phyloP scores from a whole-genome alignment of 2,329 filamentous ascomycete genomes.

The Aspergillus persii region DNA sequence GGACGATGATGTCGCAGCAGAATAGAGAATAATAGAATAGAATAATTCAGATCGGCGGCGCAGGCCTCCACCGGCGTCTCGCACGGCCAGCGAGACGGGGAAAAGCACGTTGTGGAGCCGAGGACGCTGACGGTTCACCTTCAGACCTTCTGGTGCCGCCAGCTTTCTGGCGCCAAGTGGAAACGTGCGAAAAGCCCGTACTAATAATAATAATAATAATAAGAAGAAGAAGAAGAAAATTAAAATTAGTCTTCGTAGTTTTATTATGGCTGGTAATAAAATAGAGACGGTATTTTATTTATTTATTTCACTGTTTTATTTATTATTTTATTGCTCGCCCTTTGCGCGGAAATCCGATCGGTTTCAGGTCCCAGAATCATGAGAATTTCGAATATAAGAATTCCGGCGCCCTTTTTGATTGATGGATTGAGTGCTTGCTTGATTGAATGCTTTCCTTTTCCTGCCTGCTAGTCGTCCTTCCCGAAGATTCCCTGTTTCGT shows the following conservation, averaged over 20 bases:
- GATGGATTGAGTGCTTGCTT: neutral
- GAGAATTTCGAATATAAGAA: too few species aligned
- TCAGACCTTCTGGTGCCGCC: conserved; percentile 32
- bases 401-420: too few species aligned
- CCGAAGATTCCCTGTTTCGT: neutral
- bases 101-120: conserved; percentile 34
- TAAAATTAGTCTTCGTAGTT: neutral
- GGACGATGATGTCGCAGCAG: neutral
- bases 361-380: too few species aligned
- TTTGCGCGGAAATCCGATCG: too few species aligned
- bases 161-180: conserved; percentile 22
- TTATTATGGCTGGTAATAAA: neutral
- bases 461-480: conserved; percentile 4
- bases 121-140: conserved; percentile 22
- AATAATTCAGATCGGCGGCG: conserved; percentile 30
- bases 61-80: conserved; percentile 27
- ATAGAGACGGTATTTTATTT: too few species aligned
- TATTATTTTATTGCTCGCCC: too few species aligned
- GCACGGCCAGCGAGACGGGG: conserved; percentile 28
- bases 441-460: neutral
- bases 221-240: conserved; percentile 6
- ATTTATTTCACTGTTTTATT: too few species aligned
- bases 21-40: conserved; percentile 7
- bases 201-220: conserved; percentile 8
- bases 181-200: conserved; percentile 15